Percentiles rank a stretch among this genome's conserved stretches.
These are phyloP conservation scores for Flammula alnicola DNA, from an alignment of 1,284 basidiomycete species.

Conservation along the genomic window DNA sequence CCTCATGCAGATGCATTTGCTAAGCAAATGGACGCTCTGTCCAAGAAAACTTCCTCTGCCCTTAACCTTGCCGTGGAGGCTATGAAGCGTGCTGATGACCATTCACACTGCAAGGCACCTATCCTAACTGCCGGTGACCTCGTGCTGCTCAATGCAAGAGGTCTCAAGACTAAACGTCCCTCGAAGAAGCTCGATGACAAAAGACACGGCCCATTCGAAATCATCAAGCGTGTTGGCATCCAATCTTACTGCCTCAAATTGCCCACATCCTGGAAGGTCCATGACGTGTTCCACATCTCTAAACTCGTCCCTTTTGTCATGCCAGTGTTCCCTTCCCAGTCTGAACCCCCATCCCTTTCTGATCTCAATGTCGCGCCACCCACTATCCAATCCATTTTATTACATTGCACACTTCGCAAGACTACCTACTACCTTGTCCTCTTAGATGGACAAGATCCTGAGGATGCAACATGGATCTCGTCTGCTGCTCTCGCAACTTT, in stretches of 20 bases:
- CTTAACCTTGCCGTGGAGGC: conserved; percentile 16
- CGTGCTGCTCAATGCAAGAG: conserved; percentile 14
- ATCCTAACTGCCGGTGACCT: conserved; percentile 8
- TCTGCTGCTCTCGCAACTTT: not conserved
- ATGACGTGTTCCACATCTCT: conserved; percentile 14
- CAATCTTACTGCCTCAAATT: conserved; percentile 6
- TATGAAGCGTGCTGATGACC: conserved; percentile 20
- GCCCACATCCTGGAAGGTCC: conserved; percentile 6
- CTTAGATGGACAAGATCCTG: not conserved
- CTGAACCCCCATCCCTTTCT: not conserved
- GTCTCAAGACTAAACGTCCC: conserved; percentile 12
- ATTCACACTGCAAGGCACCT: not conserved
- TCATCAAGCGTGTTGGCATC: conserved; percentile 6
- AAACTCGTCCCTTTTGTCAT: conserved; percentile 10
- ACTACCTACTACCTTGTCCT: not conserved
- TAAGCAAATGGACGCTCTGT: conserved; percentile 16
- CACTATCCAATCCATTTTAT: not conserved
- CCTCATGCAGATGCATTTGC: conserved; percentile 15
- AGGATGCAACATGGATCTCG: not conserved
- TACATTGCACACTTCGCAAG: not conserved
- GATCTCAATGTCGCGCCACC: not conserved
- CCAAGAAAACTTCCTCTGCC: conserved; percentile 19
- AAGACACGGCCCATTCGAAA: conserved; percentile 19
- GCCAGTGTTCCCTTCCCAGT: conserved; percentile 10
- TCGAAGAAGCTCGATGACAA: conserved; percentile 20